Conservation (phyloP, 2,329 filamentous ascomycete genomes). For the Hirsutella minnesotensis region DNA sequence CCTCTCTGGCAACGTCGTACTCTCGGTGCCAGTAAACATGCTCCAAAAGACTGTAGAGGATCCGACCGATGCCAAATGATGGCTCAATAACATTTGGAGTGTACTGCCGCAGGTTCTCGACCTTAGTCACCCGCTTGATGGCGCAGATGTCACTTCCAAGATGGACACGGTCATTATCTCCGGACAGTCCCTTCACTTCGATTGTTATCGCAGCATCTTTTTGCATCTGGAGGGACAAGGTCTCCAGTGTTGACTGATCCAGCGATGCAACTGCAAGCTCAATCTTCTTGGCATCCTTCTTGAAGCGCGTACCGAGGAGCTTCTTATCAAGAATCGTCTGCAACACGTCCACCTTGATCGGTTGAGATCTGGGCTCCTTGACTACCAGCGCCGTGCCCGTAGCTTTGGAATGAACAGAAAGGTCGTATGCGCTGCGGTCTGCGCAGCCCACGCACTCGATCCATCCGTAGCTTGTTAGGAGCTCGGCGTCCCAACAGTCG, state of each 20-base stretch:
- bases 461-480: slow-evolving; percentile 88
- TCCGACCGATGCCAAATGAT: slow-evolving; percentile 92
- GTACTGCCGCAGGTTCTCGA: slow-evolving; percentile 79
- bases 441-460: slow-evolving; percentile 97
- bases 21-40: slow-evolving; percentile 74
- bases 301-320: slow-evolving; percentile 90
- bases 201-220: slow-evolving; percentile 65
- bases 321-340: slow-evolving; percentile 83
- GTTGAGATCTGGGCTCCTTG: slow-evolving; percentile 66
- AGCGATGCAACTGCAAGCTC: slow-evolving; percentile 70
- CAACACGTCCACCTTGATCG: slow-evolving; percentile 75
- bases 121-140: slow-evolving; percentile 70
- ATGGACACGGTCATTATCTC: slow-evolving; percentile 62
- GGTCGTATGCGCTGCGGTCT: slow-evolving; percentile 86
- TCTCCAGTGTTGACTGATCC: slow-evolving; percentile 55
- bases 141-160: slow-evolving; percentile 56
- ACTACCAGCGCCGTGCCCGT: slow-evolving; percentile 80
- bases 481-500: slow-evolving; percentile 96
- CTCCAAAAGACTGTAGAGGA: slow-evolving; percentile 85
- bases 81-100: slow-evolving; percentile 95
- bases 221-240: slow-evolving; percentile 61
- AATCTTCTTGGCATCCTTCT: slow-evolving; percentile 82
- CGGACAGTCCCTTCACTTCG: slow-evolving; percentile 47
- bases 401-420: slow-evolving; percentile 85
- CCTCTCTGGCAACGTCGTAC: slow-evolving; percentile 68